Evolutionary conservation across 2,329 filamentous ascomycete species (phyloP).

Genomic region (Domatiomyces catenatus): DNA sequence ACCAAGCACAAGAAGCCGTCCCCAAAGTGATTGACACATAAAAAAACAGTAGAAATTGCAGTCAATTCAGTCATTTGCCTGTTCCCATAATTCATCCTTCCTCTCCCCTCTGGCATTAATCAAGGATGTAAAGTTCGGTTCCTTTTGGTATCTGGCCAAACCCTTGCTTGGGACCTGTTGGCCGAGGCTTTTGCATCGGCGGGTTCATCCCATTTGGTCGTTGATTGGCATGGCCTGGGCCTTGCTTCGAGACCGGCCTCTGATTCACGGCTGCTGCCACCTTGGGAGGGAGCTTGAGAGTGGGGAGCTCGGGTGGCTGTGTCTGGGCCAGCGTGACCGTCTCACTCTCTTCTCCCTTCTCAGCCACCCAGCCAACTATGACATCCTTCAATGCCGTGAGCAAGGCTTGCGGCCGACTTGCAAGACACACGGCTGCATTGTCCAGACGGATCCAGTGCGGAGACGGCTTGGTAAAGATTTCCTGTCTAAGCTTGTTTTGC

Average conservation of each 20-base stretch:
- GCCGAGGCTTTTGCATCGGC: not conserved
- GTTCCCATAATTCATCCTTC: not conserved
- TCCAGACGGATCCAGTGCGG: slow-evolving; percentile 13
- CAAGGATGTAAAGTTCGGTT: not conserved
- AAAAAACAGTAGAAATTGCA: not conserved
- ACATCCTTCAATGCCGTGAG: slow-evolving; percentile 13
- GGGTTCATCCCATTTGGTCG: not conserved
- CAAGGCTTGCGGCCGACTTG: slow-evolving; percentile 10
- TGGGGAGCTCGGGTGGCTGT: not conserved
- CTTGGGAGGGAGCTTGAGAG: not conserved
- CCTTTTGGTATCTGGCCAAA: not conserved
- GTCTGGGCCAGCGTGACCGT: not conserved
- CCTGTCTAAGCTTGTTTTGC: slow-evolving; percentile 10
- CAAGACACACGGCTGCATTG: slow-evolving; percentile 10
- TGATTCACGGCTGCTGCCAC: not conserved
- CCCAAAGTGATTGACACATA: not conserved
- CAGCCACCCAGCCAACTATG: slow-evolving; percentile 10
- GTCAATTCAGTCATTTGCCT: not conserved
- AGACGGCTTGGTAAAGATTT: slow-evolving; percentile 9
- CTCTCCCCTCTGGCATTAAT: not conserved
- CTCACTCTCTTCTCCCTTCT: not conserved
- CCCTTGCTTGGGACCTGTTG: not conserved
- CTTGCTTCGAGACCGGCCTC: not conserved
- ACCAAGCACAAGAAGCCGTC: not conserved
- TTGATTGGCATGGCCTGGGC: not conserved